These are phyloP conservation scores for Grammothele lineata DNA, from an alignment of 768 basidiomycete species.

Conservation along the genomic window DNA sequence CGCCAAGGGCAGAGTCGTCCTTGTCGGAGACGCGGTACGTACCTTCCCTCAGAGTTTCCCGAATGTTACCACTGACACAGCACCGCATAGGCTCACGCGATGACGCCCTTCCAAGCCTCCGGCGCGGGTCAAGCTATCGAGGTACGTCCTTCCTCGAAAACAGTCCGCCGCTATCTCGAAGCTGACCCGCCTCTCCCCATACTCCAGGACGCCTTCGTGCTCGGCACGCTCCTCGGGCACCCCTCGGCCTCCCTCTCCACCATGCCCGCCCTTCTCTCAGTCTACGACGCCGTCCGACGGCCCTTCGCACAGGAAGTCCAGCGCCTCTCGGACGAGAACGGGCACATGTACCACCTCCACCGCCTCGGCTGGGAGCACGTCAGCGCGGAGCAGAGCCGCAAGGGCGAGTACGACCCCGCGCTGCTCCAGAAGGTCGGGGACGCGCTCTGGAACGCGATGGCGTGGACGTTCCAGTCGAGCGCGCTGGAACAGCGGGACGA, in stretches of 20 bases:
- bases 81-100: conserved; percentile 9
- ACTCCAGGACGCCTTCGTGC: not conserved
- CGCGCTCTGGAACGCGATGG: not conserved
- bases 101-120: conserved; percentile 15
- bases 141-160: too few relatives aligned
- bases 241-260: not conserved
- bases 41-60: not conserved
- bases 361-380: not conserved
- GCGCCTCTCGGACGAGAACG: not conserved
- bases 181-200: not conserved
- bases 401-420: not conserved
- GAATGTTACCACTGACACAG: not conserved
- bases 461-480: not conserved
- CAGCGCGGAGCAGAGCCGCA: not conserved
- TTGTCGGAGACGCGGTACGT: conserved; percentile 27
- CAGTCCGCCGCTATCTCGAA: conserved; percentile 16
- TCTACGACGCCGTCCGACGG: conserved; percentile 3
- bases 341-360: not conserved
- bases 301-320: conserved; percentile 13
- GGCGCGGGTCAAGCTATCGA: conserved; percentile 16
- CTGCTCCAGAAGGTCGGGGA: not conserved
- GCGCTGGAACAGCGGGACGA: not conserved
- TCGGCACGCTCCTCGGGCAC: not conserved
- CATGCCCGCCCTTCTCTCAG: not conserved
- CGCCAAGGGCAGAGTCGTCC: conserved; percentile 17